phyloP scores from a whole-genome alignment of 23 red algal genomes.

The Gracilaria domingensis region DNA sequence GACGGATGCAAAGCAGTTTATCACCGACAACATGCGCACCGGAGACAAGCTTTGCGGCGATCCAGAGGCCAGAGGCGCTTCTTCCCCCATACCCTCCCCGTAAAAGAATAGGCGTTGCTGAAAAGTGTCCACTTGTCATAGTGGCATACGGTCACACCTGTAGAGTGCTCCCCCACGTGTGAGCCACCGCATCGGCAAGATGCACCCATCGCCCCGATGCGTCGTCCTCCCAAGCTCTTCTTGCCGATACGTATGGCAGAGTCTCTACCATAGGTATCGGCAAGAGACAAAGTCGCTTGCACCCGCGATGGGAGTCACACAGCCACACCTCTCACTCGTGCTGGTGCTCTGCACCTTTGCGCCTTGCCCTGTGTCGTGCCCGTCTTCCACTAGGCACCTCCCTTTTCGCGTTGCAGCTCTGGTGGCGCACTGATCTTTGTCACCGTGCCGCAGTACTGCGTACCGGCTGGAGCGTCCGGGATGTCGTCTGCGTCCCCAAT shows the following conservation, averaged over 20 bases:
- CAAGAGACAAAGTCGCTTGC: too few relatives aligned
- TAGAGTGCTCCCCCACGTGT: neutral
- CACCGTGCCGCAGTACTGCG: constrained; percentile 51
- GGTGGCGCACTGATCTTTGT: constrained; percentile 14
- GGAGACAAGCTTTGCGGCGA: neutral
- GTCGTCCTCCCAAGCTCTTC: too few relatives aligned
- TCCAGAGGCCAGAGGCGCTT: neutral
- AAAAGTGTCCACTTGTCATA: neutral
- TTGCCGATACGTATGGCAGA: too few relatives aligned
- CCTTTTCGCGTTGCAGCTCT: neutral
- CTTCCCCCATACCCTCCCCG: too few relatives aligned
- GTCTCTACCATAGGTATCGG: too few relatives aligned
- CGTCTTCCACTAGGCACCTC: too few relatives aligned
- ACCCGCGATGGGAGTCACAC: too few relatives aligned
- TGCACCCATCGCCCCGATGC: neutral
- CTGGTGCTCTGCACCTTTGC: too few relatives aligned
- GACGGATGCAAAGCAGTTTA: neutral
- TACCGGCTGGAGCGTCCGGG: constrained; percentile 14
- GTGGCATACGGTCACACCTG: neutral
- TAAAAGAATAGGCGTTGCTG: too few relatives aligned
- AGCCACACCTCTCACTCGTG: too few relatives aligned
- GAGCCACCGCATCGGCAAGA: too few relatives aligned
- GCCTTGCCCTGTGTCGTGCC: too few relatives aligned
- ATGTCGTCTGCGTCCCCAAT: constrained; percentile 55
- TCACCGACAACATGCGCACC: neutral